Evolutionary conservation across 2,329 filamentous ascomycete genomes (phyloP).

Genomic region (Neonectria ditissima): DNA sequence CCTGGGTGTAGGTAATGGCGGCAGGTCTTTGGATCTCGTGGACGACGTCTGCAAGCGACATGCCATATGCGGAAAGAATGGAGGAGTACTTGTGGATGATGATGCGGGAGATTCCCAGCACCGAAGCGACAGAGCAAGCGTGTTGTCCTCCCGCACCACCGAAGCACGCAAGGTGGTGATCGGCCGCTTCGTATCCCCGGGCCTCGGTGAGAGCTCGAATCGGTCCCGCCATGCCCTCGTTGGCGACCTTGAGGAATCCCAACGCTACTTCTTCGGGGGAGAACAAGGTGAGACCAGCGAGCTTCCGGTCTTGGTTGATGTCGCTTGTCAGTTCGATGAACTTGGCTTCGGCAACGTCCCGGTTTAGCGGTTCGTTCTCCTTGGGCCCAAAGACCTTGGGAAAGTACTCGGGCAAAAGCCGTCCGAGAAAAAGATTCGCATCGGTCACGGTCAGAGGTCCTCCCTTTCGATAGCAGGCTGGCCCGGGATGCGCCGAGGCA

Average conservation of each 20-base stretch:
- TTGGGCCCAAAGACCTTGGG: slow-evolving; percentile 52
- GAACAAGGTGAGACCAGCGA: slow-evolving; percentile 28
- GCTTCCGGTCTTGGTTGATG: slow-evolving; percentile 42
- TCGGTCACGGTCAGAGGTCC: slow-evolving; percentile 80
- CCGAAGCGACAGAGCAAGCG: slow-evolving; percentile 56
- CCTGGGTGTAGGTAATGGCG: slow-evolving; percentile 43
- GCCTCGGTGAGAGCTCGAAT: slow-evolving; percentile 59
- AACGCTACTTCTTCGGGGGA: slow-evolving; percentile 61
- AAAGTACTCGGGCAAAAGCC: slow-evolving; percentile 71
- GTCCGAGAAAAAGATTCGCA: slow-evolving; percentile 76
- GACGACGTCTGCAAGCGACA: slow-evolving; percentile 59
- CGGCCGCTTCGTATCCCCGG: slow-evolving; percentile 42
- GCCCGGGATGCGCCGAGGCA: slow-evolving; percentile 78
- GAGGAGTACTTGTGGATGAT: slow-evolving; percentile 60
- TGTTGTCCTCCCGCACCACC: slow-evolving; percentile 58
- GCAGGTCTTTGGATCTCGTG: slow-evolving; percentile 55
- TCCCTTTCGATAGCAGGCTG: slow-evolving; percentile 77
- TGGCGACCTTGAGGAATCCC: slow-evolving; percentile 80
- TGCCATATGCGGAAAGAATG: slow-evolving; percentile 60
- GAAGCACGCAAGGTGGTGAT: slow-evolving; percentile 44
- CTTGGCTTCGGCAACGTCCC: slow-evolving; percentile 52
- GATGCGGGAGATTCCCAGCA: slow-evolving; percentile 57
- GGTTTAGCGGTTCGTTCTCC: slow-evolving; percentile 50
- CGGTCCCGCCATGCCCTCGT: slow-evolving; percentile 79
- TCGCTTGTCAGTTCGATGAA: slow-evolving; percentile 55